Evolutionary conservation across 768 basidiomycete genomes (phyloP), one percentile per base, ranked within the genome.

Genomic region (Leccinum variicolor): DNA sequence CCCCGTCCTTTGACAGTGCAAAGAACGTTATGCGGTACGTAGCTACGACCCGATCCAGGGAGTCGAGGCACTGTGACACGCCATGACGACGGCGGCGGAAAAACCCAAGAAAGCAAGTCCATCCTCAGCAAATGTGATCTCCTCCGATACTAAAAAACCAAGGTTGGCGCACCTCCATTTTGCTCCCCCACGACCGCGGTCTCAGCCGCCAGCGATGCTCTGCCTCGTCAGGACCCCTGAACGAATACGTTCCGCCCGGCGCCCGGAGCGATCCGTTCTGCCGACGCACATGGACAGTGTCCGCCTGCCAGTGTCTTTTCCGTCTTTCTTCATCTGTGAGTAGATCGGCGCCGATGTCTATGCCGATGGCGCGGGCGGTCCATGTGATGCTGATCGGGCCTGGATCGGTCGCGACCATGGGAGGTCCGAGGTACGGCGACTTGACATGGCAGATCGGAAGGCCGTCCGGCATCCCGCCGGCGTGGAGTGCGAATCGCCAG

Each of bases 1-100:
- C 72, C 4, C 71, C 71, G 41, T 72, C 71, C 52, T 73, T 72
- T 34, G 52, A 64, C 31, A 72, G 29, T 13, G 71, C 72, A 57
- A 72, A 62, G 10, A 58, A 46, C 25, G 68, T 72, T 33, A 69
- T 59, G 19, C 71, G 71, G 51, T 73, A 72, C 11, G 70, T 70
- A 1, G 71, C 71, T 25, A 73, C 60, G 11, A 72, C 53, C 33
- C 60, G 61, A 43, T 58, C 53, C 21, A 58, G 60, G 3, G 63
- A 50, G 50, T 67, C 52, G 31, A 65, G 50, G 49, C 72, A 73
- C 71, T 72, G 31, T 25, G 25, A 25, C 19, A 21, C 43, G 43
- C 43, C n/a, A 45, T 10, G 19, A 10, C 43, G 43, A 25, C 25
- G 26, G 7, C 13, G 33, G 33, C 33, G 14, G 11, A 15, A 28